phyloP scores from a whole-genome alignment of 768 basidiomycete genomes.

The Tulasnella sp. region DNA sequence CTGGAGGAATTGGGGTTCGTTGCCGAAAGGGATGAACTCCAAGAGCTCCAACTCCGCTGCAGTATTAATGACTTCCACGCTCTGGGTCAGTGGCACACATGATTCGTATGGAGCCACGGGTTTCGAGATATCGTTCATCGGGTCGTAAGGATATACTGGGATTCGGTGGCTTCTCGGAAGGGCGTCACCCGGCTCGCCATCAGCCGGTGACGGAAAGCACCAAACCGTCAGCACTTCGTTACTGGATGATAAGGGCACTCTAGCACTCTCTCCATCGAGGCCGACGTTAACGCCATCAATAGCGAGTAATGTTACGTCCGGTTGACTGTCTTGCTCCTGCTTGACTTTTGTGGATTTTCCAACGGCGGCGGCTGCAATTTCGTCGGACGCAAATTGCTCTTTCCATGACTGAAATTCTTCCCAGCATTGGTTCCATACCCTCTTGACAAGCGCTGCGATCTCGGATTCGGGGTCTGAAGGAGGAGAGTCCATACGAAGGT shows the following conservation, averaged over 20 bases:
- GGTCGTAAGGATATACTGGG: neutral
- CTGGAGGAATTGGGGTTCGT: constrained; percentile 54
- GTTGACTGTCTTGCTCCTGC: constrained; percentile 31
- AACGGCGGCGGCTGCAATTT: constrained; percentile 5
- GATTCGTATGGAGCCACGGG: constrained; percentile 51
- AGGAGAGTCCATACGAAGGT: neutral
- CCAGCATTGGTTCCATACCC: constrained; percentile 35
- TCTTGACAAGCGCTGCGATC: neutral
- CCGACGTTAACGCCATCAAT: neutral
- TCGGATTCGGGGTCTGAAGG: neutral
- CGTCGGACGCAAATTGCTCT: neutral
- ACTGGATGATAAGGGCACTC: neutral
- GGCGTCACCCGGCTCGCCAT: neutral
- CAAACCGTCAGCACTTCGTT: neutral
- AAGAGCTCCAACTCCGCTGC: constrained; percentile 42
- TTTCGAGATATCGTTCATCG: constrained; percentile 4
- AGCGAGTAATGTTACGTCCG: constrained; percentile 27
- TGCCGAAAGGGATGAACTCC: constrained; percentile 60
- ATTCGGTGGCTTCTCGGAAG: neutral
- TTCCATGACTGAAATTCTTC: constrained; percentile 34
- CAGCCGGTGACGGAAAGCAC: neutral
- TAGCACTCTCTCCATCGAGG: neutral
- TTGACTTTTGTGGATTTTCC: constrained; percentile 24
- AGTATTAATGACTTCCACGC: constrained; percentile 56
- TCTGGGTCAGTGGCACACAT: constrained; percentile 51